phyloP scores from a whole-genome alignment of 495 filamentous ascomycete genomes.

The Aspergillus funiculosus region DNA sequence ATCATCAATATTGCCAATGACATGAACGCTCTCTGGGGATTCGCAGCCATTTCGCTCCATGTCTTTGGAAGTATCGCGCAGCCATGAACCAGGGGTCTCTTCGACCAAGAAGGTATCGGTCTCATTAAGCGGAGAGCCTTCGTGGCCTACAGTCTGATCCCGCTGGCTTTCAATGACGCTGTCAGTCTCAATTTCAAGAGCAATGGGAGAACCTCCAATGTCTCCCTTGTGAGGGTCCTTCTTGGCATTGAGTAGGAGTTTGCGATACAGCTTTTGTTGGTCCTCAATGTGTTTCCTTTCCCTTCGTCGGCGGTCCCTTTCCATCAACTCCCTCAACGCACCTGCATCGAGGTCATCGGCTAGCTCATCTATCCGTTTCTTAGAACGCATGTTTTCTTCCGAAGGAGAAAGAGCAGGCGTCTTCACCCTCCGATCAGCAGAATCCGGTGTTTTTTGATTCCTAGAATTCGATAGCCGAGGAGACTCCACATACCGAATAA shows the following conservation, averaged over 20 bases:
- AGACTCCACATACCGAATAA: conserved; percentile 64
- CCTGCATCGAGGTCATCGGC: conserved; percentile 77
- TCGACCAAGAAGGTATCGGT: conserved; percentile 6
- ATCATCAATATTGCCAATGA: conserved; percentile 36
- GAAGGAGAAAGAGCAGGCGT: conserved; percentile 43
- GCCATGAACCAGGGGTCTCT: conserved; percentile 29
- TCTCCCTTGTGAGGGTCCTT: conserved; percentile 53
- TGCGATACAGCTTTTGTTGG: conserved; percentile 62
- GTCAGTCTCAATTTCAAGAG: conserved; percentile 1
- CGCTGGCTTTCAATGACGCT: conserved; percentile 1
- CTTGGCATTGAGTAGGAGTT: conserved; percentile 62
- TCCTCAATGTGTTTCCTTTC: conserved; percentile 69
- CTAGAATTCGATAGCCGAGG: conserved; percentile 43
- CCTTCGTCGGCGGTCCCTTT: conserved; percentile 70
- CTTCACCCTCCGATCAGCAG: conserved; percentile 38
- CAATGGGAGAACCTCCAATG: not conserved
- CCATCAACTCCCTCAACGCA: conserved; percentile 75
- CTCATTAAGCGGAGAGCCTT: conserved; percentile 7
- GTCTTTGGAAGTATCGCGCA: conserved; percentile 29
- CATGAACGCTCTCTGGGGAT: conserved; percentile 32
- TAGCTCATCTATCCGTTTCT: conserved; percentile 68
- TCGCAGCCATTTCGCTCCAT: conserved; percentile 20
- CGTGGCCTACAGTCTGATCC: conserved; percentile 8
- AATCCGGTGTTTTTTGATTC: conserved; percentile 33
- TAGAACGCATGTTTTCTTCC: conserved; percentile 60